Conservation (phyloP, 306 rosid genomes). For the Vicia faba region DNA sequence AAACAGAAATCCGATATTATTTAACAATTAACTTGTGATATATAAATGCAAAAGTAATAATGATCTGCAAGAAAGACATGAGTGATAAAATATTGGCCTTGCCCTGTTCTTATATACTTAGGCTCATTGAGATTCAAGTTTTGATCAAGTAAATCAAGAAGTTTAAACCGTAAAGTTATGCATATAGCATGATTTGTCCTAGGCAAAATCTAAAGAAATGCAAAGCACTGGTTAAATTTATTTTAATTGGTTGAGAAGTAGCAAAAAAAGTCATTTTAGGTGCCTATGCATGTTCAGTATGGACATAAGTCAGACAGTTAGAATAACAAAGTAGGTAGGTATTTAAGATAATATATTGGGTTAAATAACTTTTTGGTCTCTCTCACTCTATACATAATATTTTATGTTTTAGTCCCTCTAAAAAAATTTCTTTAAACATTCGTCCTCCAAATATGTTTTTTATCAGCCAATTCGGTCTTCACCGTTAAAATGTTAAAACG, state of each 20-base stretch:
- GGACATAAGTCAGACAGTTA: background rate
- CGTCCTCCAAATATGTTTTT: too few relatives aligned
- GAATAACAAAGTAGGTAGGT: constrained; percentile 1
- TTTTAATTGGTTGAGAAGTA: constrained; percentile 21
- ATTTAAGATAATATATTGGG: background rate
- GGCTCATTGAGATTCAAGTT: constrained; percentile 3
- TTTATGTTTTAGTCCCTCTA: too few relatives aligned
- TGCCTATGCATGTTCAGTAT: constrained; percentile 8
- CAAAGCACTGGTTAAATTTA: constrained; percentile 31
- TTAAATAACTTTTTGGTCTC: too few relatives aligned
- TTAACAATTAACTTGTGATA: constrained; percentile 16
- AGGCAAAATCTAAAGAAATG: constrained; percentile 14
- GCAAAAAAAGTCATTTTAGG: background rate
- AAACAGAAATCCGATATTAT: constrained; percentile 8
- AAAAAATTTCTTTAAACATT: too few relatives aligned
- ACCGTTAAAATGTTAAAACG: too few relatives aligned
- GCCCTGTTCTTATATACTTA: constrained; percentile 13
- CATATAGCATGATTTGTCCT: background rate
- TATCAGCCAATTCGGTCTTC: too few relatives aligned
- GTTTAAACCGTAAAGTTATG: constrained; percentile 3
- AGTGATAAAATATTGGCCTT: background rate
- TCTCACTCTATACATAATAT: too few relatives aligned
- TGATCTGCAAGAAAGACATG: constrained; percentile 7
- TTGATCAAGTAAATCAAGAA: constrained; percentile 12
- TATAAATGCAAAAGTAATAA: constrained; percentile 28